Evolutionary conservation across 2,329 filamentous ascomycete species (phyloP).

Genomic region (Neopestalotiopsis clavispora): DNA sequence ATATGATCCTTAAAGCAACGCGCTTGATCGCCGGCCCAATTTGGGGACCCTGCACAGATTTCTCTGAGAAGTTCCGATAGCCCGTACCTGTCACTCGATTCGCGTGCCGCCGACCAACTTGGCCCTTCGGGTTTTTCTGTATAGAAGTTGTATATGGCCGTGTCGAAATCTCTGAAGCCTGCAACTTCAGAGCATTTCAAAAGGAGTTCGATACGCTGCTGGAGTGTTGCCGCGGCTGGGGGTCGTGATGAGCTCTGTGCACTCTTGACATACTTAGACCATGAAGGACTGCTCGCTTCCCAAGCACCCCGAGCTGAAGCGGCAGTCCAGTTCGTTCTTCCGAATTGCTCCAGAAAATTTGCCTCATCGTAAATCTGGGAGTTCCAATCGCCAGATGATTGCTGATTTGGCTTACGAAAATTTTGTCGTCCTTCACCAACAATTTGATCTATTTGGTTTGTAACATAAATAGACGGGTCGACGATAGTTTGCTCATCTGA

Average conservation of each 20-base stretch:
- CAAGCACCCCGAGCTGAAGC: background rate
- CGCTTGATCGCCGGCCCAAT: background rate
- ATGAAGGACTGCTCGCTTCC: background rate
- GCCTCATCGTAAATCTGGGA: background rate
- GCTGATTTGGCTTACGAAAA: background rate
- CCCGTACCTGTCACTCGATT: background rate
- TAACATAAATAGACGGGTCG: background rate
- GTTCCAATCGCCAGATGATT: background rate
- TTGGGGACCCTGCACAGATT: background rate
- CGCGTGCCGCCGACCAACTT: background rate
- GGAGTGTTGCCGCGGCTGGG: background rate
- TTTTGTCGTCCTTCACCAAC: conserved; percentile 2
- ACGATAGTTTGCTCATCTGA: background rate
- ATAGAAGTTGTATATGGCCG: background rate
- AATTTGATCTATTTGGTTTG: background rate
- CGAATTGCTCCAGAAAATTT: background rate
- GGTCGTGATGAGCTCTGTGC: background rate
- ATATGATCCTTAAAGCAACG: background rate
- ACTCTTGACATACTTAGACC: background rate
- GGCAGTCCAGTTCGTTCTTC: background rate
- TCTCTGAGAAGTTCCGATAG: conserved; percentile 3
- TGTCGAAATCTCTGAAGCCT: conserved; percentile 3
- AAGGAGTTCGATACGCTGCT: background rate
- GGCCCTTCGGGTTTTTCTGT: background rate
- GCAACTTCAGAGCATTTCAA: background rate